These are phyloP conservation scores for Talaromyces marneffei DNA, from an alignment of 2,329 filamentous ascomycete genomes.

Conservation along the genomic window DNA sequence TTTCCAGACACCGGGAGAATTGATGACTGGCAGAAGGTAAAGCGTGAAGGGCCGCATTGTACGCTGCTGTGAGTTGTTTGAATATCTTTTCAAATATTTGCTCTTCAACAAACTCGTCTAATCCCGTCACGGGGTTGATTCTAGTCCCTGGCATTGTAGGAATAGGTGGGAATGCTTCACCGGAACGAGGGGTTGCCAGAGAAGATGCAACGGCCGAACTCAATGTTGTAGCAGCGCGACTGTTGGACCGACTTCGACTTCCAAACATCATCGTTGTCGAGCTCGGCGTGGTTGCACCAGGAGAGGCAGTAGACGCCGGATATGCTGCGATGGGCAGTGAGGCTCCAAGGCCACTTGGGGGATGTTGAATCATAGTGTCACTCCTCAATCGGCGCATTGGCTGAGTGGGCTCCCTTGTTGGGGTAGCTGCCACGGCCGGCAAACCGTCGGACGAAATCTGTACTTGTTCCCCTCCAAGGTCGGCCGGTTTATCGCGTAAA, in stretches of 20 bases:
- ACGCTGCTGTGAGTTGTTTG: slow-evolving; percentile 65
- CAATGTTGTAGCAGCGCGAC: slow-evolving; percentile 50
- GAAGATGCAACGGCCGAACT: slow-evolving; percentile 43
- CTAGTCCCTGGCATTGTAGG: slow-evolving; percentile 44
- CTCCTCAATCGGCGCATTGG: slow-evolving; percentile 45
- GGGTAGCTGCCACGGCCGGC: slow-evolving; percentile 33
- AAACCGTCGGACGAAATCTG: slow-evolving; percentile 25
- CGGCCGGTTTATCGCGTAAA: slow-evolving; percentile 12
- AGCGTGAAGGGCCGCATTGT: slow-evolving; percentile 65
- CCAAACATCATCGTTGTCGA: slow-evolving; percentile 26
- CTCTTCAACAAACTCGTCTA: slow-evolving; percentile 67
- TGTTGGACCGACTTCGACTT: slow-evolving; percentile 43
- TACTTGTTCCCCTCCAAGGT: slow-evolving; percentile 20
- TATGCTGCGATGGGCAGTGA: slow-evolving; percentile 19
- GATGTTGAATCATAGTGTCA: slow-evolving; percentile 47
- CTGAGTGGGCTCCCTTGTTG: slow-evolving; percentile 43
- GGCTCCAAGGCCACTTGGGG: slow-evolving; percentile 21
- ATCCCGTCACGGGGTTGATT: slow-evolving; percentile 53
- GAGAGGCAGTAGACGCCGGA: slow-evolving; percentile 28
- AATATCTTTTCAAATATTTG: slow-evolving; percentile 77
- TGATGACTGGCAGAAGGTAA: slow-evolving; percentile 66
- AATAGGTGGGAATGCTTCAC: slow-evolving; percentile 64
- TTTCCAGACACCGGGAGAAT: slow-evolving; percentile 58
- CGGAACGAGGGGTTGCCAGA: slow-evolving; percentile 67
- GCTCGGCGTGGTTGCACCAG: slow-evolving; percentile 27